phyloP scores from a whole-genome alignment of 73 alveolate species.

The Uronychia setigera region DNA sequence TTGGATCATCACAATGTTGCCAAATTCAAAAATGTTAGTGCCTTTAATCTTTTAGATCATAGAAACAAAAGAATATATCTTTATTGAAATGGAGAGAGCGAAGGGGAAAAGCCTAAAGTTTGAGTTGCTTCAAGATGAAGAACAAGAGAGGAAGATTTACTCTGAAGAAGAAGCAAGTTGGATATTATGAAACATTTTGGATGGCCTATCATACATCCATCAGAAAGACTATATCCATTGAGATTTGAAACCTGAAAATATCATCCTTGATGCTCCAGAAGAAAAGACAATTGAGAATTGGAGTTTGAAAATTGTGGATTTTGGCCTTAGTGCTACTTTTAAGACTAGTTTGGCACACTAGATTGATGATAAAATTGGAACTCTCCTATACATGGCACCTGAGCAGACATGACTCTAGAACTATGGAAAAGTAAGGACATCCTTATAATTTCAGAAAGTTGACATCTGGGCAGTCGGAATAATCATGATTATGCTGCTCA shows the following conservation, averaged over 20 bases:
- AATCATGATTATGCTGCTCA: constrained; percentile 75
- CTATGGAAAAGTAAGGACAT: constrained; percentile 13
- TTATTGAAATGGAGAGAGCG: constrained; percentile 74
- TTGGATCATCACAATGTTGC: constrained; percentile 93
- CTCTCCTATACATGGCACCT: constrained; percentile 64
- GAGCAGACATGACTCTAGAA: constrained; percentile 32
- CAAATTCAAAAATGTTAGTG: constrained; percentile 76
- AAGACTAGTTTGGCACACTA: constrained; percentile 41
- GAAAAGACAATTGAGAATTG: constrained; percentile 2
- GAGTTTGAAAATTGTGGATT: constrained; percentile 41
- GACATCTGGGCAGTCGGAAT: constrained; percentile 97
- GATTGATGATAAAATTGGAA: constrained; percentile 60
- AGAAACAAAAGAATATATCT: constrained; percentile 74
- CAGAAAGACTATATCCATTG: constrained; percentile 77
- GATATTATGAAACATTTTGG: constrained; percentile 33
- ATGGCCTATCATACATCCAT: constrained; percentile 84
- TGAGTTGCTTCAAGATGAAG: constrained; percentile 6
- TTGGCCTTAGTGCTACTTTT: constrained; percentile 66
- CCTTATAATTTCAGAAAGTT: constrained; percentile 46
- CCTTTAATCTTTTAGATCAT: constrained; percentile 26
- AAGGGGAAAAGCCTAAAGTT: constrained; percentile 6
- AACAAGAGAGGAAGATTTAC: background rate
- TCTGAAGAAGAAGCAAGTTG: constrained; percentile 48
- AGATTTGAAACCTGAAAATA: constrained; percentile 92
- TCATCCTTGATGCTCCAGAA: constrained; percentile 66